Base-by-base conservation (phyloP, 805 yeast species). In the Millerozyma acaciae region DNA sequence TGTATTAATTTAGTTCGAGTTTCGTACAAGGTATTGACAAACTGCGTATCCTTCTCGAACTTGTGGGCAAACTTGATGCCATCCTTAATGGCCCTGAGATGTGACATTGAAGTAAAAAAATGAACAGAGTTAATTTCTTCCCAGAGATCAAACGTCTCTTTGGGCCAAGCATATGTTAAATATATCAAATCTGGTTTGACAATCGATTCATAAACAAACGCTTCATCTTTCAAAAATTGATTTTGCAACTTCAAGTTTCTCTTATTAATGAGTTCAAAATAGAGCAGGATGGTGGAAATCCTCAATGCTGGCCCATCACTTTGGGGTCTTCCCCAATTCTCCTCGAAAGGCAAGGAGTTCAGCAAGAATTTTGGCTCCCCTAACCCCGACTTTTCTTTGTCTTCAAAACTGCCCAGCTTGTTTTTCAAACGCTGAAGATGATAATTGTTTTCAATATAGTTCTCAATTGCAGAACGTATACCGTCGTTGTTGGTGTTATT, bases 291-390 rank as follows among this genome's bases (percentile, higher is more conserved):
- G 2, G 95, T 72, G 35, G 81, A 70, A 8, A 79, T 70, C 47
- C 97, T 70, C 37, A 90, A 66, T 1, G 94, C 89, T 1, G 97
- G 96, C 0, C 97, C 97, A 55, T 90, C 97, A 39, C 87, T 73
- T 59, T 90, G 97, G 1, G 97, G 97, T 45, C 97, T 69, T 2
- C 97, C 97, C 97, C 97, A 90, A 21, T 64, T 54, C 2, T 63
- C 79, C 5, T 56, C 55, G 48, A 83, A 90, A 1, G 84, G 66
- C 0, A 75, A 47, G 16, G 82, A 80, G 51, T 86, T 74, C 4
- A 79, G 76, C 53, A 70, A 55, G 51, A 83, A 90, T 55, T 90
- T 90, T 6, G 97, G 97, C 54, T 90, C 97, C 2, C 97, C 97
- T 21, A 89, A 65, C 2, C 85, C 87, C 6, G 58, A 57, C 29